Evolutionary conservation across 2,329 filamentous ascomycete genomes (phyloP).

Genomic region (Colletotrichum sp.): DNA sequence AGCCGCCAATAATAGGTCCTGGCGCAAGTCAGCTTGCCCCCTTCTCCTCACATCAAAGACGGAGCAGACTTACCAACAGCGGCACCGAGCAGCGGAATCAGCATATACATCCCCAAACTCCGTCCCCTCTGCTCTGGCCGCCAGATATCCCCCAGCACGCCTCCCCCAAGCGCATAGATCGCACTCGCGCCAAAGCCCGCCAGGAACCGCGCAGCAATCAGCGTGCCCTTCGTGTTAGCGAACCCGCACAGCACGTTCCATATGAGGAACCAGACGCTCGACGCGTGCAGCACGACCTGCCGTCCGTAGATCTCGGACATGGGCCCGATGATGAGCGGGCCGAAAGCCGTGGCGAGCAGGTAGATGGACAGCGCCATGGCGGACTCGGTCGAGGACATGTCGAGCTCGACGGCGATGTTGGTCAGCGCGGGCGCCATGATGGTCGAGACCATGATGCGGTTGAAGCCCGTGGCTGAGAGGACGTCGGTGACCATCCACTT

Average conservation of each 20-base stretch:
- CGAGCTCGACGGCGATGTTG: conserved; percentile 53
- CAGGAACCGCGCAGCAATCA: neutral
- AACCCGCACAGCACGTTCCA: neutral
- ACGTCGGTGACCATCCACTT: conserved; percentile 57
- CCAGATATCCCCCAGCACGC: neutral
- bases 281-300: neutral
- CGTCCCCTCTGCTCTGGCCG: neutral
- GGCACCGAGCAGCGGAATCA: neutral
- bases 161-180: neutral
- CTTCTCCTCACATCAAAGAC: neutral
- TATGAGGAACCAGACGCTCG: neutral
- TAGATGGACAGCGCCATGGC: conserved; percentile 52
- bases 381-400: conserved; percentile 52
- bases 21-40: neutral
- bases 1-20: neutral
- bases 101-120: neutral
- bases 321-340: neutral
- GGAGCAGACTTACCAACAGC: neutral
- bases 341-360: conserved; percentile 27
- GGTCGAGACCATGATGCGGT: conserved; percentile 55
- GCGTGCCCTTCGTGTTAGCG: neutral
- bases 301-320: neutral
- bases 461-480: conserved; percentile 54
- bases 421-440: conserved; percentile 57
- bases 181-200: neutral